Base-by-base conservation (phyloP, 768 basidiomycete genomes). In the Candolleomyces aberdarensis region DNA sequence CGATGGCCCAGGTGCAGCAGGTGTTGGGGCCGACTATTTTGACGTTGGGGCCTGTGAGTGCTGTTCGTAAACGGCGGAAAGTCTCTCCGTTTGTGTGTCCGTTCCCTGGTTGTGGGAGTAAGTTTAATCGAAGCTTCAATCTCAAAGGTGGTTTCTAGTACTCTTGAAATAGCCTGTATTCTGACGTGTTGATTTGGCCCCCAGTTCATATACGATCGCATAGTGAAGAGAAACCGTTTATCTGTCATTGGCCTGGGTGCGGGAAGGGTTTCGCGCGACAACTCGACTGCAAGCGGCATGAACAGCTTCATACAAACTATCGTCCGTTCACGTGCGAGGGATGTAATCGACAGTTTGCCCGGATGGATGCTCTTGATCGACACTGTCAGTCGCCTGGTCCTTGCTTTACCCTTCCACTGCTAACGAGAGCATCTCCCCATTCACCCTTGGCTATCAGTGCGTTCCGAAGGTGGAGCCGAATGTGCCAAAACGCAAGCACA, bases 231-330 rank as follows among this genome's bases (percentile, higher is more conserved):
- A 89, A 94, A 63, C 95, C 94, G 32, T 98, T 94, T 81, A 85
- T 89, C 72, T 98, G 95, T 76, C 88, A 91, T 67, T 96, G 94
- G 88, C 92, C 93, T 1, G 94, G 93, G 22, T 98, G 95, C 69
- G 89, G 87, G 32, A 96, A 97, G 75, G 92, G 95, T 22, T 96
- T 97, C 64, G 95, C 92, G 26, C 75, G 95, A 59, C 93, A 96
- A 72, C 96, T 97, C 69, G 96, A 98, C 71, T 97, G 95, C 75
- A 97, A 96, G 71, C 85, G 95, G 3, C 96, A 98, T 67, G 96
- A 97, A 73, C 90, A 95, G 65, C 80, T 98, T 46, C 96, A 98
- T 71, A 87, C 92, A 60, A 96, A 96, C 66, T 89, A 94, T 68
- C 79, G 95, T 20, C 94, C 95, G 63, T 96, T 95, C 71, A 89